Base-by-base conservation (phyloP, 108 stramenopile genomes). In the Cyclostephanos tholiformis region DNA sequence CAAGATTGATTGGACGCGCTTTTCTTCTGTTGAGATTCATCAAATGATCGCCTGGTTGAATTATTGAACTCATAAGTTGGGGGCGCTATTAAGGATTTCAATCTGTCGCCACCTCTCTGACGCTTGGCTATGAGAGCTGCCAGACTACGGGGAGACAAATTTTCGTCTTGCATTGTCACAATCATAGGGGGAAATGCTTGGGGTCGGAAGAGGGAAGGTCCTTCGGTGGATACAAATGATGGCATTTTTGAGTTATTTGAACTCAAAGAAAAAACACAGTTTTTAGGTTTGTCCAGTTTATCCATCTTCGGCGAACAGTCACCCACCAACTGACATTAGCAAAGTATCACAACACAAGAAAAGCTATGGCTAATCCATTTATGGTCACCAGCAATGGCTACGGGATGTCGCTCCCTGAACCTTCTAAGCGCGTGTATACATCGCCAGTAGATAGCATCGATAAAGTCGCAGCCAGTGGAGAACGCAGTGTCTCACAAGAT, bases 321-420 rank as follows among this genome's bases (percentile, higher is more conserved):
- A 14, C 6, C 19, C 66, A 17, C 16, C 43, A 59, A 36, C 23
- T 17, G 56, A 56, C 25, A 27, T 25, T 64, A 65, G 22, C 23
- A 43, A 39, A 23, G 43, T 17, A 19, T n/a, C 16, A 38, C 20
- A 17, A 58, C 17, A 19, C 38, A 9, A 52, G 12, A 44, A 65
- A 23, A 48, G 13, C 35, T 4, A 66, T 58, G 25, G 25, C 63
- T 6, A 85, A 85, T 63, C 84, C 84, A 14, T 85, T 85, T 67
- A 81, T 85, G 84, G 77, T 77, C 29, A 85, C 84, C 49, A 81
- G 77, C 80, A 85, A 85, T 60, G 73, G 73, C 67, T 82, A 82
- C 29, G 84, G 84, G 16, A 69, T 82, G 52, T 66, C 81, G 16
- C 61, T 85, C 30, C 46, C 58, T 57, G 56, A 72, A 59, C 61